Conservation (phyloP, 2,329 filamentous ascomycete genomes). For the Tolypocladium tropicale region DNA sequence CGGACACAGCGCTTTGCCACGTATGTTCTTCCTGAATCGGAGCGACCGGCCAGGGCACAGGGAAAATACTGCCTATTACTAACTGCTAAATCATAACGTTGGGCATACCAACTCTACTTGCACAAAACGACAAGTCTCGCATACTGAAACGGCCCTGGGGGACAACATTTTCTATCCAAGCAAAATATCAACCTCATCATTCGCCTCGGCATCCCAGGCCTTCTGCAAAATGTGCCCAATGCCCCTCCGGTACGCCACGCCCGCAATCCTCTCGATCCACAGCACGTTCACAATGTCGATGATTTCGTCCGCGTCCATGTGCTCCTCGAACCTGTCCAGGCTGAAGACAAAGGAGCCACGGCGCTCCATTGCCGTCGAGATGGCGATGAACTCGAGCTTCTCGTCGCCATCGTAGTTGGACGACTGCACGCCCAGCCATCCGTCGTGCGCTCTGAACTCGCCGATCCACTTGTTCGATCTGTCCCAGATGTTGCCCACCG, state of each 20-base stretch:
- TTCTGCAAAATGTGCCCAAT: constrained; percentile 30
- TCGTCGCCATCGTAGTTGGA: constrained; percentile 35
- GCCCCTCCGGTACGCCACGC: constrained; percentile 28
- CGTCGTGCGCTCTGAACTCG: constrained; percentile 32
- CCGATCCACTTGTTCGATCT: constrained; percentile 27
- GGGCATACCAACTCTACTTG: no score
- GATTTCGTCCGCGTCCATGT: constrained; percentile 29
- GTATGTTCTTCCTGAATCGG: no score
- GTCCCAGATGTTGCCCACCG: constrained; percentile 31
- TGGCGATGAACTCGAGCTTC: constrained; percentile 32
- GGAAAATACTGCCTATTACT: no score
- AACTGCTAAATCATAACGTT: neutral
- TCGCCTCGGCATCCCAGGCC: constrained; percentile 28
- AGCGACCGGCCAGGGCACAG: no score
- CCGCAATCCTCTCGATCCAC: constrained; percentile 35
- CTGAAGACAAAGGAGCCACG: constrained; percentile 29
- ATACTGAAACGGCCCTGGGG: no score
- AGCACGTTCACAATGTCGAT: constrained; percentile 36
- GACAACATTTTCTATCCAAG: constrained; percentile 21
- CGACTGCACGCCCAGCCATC: constrained; percentile 34
- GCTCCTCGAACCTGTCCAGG: constrained; percentile 27
- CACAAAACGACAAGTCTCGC: no score
- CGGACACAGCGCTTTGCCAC: no score
- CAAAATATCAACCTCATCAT: constrained; percentile 29
- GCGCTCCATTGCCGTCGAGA: constrained; percentile 30